Conservation (phyloP, 2,329 filamentous ascomycete genomes). For the Decorospora gaudefroyi region DNA sequence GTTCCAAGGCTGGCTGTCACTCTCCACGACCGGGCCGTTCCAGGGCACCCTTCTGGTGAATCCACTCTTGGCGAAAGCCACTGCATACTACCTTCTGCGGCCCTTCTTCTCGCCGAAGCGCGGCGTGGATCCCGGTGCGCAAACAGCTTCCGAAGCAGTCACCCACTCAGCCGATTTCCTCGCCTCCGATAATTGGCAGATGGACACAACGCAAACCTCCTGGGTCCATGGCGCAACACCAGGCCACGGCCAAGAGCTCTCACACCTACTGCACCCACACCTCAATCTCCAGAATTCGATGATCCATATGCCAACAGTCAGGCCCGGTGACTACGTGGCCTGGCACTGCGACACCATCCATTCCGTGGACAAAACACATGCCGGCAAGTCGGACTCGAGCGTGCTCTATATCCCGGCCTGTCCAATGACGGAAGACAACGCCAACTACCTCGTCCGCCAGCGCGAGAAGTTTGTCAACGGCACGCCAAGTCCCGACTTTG, state of each 20-base stretch:
- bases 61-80: conserved; percentile 74
- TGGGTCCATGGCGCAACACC: conserved; percentile 71
- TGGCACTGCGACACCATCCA: conserved; percentile 85
- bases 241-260: conserved; percentile 72
- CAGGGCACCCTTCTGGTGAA: conserved; percentile 85
- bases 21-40: conserved; percentile 71
- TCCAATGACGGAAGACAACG: conserved; percentile 75
- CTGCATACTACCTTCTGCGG: conserved; percentile 77
- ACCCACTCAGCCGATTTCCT: conserved; percentile 51
- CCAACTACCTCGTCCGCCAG: conserved; percentile 71
- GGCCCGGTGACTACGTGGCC: conserved; percentile 74
- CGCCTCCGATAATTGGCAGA: conserved; percentile 63
- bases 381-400: conserved; percentile 72
- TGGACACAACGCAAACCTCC: conserved; percentile 59
- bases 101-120: conserved; percentile 74
- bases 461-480: conserved; percentile 71
- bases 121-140: conserved; percentile 40
- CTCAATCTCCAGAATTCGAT: conserved; percentile 69
- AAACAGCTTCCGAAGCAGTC: conserved; percentile 37
- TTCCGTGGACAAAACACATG: conserved; percentile 78
- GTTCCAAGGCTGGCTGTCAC: conserved; percentile 86
- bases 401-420: conserved; percentile 90
- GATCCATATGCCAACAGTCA: conserved; percentile 70
- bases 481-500: conserved; percentile 55
- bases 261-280: conserved; percentile 68